Percentiles rank a stretch among this genome's conserved stretches.
Evolutionary conservation across 2,329 filamentous ascomycete species (phyloP).

Genomic region (Calonectria henricotiae): DNA sequence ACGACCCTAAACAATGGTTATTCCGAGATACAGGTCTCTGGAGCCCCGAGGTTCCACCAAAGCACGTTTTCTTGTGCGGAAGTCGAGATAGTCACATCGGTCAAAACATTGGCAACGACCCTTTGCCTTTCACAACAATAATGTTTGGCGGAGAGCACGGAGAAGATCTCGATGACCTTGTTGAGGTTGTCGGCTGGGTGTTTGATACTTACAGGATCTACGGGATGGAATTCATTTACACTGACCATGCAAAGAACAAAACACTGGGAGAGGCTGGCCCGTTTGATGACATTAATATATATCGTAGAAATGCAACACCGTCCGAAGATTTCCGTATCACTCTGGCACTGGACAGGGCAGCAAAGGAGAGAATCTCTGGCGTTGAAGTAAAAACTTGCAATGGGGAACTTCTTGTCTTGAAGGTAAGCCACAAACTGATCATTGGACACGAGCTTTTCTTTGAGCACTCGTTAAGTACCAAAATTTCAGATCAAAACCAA

Average conservation of each 20-base stretch:
- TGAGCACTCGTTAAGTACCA: not conserved
- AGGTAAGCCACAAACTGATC: not conserved
- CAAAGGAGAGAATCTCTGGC: not conserved
- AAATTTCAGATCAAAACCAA: not conserved
- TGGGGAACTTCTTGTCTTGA: not conserved
- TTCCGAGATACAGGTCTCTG: not conserved
- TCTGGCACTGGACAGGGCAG: not conserved
- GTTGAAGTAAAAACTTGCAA: not conserved
- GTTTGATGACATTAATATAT: not conserved
- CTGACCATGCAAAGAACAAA: slow-evolving; percentile 9
- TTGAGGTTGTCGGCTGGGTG: slow-evolving; percentile 12
- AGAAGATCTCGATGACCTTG: not conserved
- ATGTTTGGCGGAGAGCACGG: not conserved
- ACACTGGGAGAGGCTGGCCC: not conserved
- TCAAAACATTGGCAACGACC: not conserved
- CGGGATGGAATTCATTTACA: not conserved
- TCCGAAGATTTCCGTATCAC: not conserved
- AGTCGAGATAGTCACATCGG: not conserved
- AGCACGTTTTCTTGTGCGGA: not conserved
- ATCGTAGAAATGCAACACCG: slow-evolving; percentile 1
- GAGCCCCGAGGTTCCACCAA: slow-evolving; percentile 14
- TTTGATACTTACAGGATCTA: slow-evolving; percentile 6
- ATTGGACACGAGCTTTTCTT: not conserved
- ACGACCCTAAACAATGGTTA: not conserved
- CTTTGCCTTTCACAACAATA: not conserved